Percentiles rank a stretch among this genome's conserved stretches.
phyloP scores from a whole-genome alignment of 2,329 filamentous ascomycete species.

The Cercospora zeae-maydis region DNA sequence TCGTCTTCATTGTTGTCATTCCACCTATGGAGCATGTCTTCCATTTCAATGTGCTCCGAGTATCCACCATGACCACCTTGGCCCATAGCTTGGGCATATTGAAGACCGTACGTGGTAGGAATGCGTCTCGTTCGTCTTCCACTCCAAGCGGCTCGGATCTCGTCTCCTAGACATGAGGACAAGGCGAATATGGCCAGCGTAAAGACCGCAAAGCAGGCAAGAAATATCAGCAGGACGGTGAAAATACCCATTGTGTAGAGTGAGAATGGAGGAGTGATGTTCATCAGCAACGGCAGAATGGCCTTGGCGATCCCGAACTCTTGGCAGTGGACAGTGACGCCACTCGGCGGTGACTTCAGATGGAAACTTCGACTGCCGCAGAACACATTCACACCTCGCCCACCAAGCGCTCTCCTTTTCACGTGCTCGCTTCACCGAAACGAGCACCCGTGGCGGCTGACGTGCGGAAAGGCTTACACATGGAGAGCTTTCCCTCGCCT shows the following conservation, averaged over 20 bases:
- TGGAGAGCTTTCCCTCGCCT: conserved; percentile 39
- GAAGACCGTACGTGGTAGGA: conserved; percentile 50
- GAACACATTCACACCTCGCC: neutral
- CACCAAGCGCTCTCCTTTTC: neutral
- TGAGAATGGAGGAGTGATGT: neutral
- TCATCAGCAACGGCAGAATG: neutral
- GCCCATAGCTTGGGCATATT: conserved; percentile 55
- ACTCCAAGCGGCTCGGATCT: conserved; percentile 48
- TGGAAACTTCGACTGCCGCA: conserved; percentile 3
- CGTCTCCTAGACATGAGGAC: conserved; percentile 55
- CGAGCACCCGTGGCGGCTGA: conserved; percentile 16
- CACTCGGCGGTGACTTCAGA: conserved; percentile 1
- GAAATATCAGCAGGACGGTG: conserved; percentile 22
- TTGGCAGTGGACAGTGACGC: conserved; percentile 13
- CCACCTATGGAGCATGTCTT: conserved; percentile 52
- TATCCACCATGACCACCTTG: conserved; percentile 52
- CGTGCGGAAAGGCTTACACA: conserved; percentile 21
- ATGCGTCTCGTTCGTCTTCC: conserved; percentile 41
- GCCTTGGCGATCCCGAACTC: conserved; percentile 3
- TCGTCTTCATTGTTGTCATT: conserved; percentile 1
- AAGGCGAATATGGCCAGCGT: conserved; percentile 49
- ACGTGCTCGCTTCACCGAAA: conserved; percentile 2
- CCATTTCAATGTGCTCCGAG: conserved; percentile 62
- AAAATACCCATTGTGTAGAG: conserved; percentile 23
- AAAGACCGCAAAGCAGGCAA: conserved; percentile 27